phyloP scores from a whole-genome alignment of 495 filamentous ascomycete genomes.

The Aspergillus avenaceus region DNA sequence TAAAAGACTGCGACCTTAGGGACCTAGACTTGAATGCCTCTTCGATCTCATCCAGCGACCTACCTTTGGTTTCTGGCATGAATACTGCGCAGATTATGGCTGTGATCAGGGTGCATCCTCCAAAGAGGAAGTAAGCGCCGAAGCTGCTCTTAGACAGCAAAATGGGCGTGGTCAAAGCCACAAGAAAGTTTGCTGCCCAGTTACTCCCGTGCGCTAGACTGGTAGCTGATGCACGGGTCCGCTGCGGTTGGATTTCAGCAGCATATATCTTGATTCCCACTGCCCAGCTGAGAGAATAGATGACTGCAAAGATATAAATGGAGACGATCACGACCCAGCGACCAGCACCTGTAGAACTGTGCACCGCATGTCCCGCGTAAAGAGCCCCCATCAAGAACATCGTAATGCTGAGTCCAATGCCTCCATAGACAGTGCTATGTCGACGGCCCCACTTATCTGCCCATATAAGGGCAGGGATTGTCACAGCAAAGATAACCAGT shows the following conservation, averaged over 20 bases:
- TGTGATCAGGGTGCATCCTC: slow-evolving; percentile 43
- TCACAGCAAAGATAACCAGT: slow-evolving; percentile 45
- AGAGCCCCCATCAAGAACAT: slow-evolving; percentile 51
- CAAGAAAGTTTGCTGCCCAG: slow-evolving; percentile 57
- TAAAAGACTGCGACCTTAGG: slow-evolving; percentile 8
- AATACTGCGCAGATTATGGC: slow-evolving; percentile 44
- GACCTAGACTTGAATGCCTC: slow-evolving; percentile 39
- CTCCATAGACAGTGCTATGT: slow-evolving; percentile 51
- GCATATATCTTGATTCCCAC: slow-evolving; percentile 51
- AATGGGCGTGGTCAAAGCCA: slow-evolving; percentile 61
- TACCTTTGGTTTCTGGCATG: slow-evolving; percentile 61
- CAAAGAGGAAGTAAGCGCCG: slow-evolving; percentile 61
- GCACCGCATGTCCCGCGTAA: slow-evolving; percentile 47
- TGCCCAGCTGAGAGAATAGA: slow-evolving; percentile 48
- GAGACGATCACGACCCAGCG: slow-evolving; percentile 47
- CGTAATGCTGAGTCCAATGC: slow-evolving; percentile 38
- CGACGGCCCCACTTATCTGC: slow-evolving; percentile 59
- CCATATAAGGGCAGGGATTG: slow-evolving; percentile 49
- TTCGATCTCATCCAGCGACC: slow-evolving; percentile 55
- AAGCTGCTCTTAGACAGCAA: slow-evolving; percentile 52
- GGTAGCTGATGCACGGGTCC: slow-evolving; percentile 49
- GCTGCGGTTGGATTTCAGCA: slow-evolving; percentile 53
- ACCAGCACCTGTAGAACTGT: slow-evolving; percentile 37
- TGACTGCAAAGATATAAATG: slow-evolving; percentile 37
- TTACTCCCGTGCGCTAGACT: slow-evolving; percentile 46